Percentiles rank a stretch among this genome's conserved stretches.
Conservation (phyloP, 2,329 filamentous ascomycete genomes). For the Rhinocladiella similis region DNA sequence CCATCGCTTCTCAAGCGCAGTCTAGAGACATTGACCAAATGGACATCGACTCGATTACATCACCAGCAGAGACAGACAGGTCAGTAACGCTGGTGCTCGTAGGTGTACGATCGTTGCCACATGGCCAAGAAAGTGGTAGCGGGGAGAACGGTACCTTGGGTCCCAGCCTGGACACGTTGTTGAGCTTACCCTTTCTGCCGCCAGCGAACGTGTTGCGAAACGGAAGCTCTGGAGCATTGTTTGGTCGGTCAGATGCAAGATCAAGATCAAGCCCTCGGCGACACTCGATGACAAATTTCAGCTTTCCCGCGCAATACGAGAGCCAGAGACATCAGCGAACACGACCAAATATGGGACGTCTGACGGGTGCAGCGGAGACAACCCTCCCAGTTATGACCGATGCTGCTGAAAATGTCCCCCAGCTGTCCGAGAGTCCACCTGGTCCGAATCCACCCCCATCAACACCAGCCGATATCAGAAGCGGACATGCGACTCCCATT, state of each 20-base stretch:
- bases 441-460: slow-evolving; percentile 64
- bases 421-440: slow-evolving; percentile 56
- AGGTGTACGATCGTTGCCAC: slow-evolving; percentile 65
- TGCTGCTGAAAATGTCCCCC: slow-evolving; percentile 10
- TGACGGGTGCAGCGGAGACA: slow-evolving; percentile 13
- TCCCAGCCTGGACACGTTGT: slow-evolving; percentile 46
- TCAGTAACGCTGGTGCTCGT: slow-evolving; percentile 71
- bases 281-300: slow-evolving; percentile 55
- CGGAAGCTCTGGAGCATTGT: slow-evolving; percentile 50
- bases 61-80: slow-evolving; percentile 51
- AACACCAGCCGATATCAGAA: slow-evolving; percentile 61
- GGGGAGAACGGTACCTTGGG: slow-evolving; percentile 33
- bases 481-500: slow-evolving; percentile 52
- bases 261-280: slow-evolving; percentile 56
- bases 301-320: slow-evolving; percentile 52
- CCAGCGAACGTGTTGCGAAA: slow-evolving; percentile 44
- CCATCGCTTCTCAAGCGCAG: slow-evolving; percentile 30
- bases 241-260: slow-evolving; percentile 56
- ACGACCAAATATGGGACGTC: slow-evolving; percentile 14
- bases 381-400: slow-evolving; percentile 3
- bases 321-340: slow-evolving; percentile 54
- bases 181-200: slow-evolving; percentile 46
- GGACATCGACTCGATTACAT: slow-evolving; percentile 42
- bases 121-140: slow-evolving; percentile 48
- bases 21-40: slow-evolving; percentile 36